phyloP scores from a whole-genome alignment of 257 asterid genomes.

The Salvia rosmarinus region DNA sequence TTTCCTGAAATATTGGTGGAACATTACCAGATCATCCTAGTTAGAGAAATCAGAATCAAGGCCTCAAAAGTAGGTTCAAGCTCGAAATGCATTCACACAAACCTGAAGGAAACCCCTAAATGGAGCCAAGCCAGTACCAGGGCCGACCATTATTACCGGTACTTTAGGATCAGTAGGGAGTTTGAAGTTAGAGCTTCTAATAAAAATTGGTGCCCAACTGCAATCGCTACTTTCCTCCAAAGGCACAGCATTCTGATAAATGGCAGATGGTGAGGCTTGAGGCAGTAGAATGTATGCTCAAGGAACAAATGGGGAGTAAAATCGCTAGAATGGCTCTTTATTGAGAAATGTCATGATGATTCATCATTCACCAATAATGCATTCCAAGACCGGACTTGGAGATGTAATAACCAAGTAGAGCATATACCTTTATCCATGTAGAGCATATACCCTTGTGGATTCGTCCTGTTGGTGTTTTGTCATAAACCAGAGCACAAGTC shows the following conservation, averaged over 20 bases:
- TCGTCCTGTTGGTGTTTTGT: slow-evolving; percentile 83
- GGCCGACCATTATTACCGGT: slow-evolving; percentile 91
- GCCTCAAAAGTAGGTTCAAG: neutral
- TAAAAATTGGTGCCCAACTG: slow-evolving; percentile 83
- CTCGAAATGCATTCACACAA: slow-evolving; percentile 27
- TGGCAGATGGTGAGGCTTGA: slow-evolving; percentile 25
- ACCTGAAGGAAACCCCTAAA: slow-evolving; percentile 99
- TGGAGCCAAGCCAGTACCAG: slow-evolving; percentile 99
- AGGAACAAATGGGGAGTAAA: neutral
- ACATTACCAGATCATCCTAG: slow-evolving; percentile 6
- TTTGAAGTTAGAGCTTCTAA: slow-evolving; percentile 83
- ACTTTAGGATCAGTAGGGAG: slow-evolving; percentile 81
- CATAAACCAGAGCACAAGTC: slow-evolving; percentile 88
- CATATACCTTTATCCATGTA: slow-evolving; percentile 99
- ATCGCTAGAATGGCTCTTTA: slow-evolving; percentile 1
- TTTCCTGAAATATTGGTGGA: slow-evolving; percentile 65
- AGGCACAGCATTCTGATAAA: slow-evolving; percentile 77
- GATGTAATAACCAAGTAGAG: slow-evolving; percentile 4
- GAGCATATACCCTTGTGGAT: slow-evolving; percentile 95
- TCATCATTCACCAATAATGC: slow-evolving; percentile 14
- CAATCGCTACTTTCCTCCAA: slow-evolving; percentile 69
- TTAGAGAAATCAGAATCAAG: slow-evolving; percentile 19
- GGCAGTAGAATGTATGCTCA: slow-evolving; percentile 16
- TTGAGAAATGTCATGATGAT: neutral
- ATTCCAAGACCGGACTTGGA: neutral